These are phyloP conservation scores for Asclepias syriaca DNA, from an alignment of 257 asterid species.

Conservation along the genomic window DNA sequence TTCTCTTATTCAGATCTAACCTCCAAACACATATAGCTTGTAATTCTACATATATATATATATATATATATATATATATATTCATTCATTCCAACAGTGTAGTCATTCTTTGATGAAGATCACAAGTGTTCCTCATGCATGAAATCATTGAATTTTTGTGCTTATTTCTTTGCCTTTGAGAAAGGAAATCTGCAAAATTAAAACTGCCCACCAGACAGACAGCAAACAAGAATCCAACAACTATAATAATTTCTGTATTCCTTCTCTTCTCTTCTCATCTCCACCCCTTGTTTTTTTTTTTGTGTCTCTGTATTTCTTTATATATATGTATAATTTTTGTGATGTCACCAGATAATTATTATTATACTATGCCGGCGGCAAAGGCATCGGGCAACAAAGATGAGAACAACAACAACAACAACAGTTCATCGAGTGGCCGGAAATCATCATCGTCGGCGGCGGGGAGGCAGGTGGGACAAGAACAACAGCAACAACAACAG, in stretches of 20 bases:
- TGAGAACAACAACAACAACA: conserved; percentile 18
- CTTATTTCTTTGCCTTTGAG: conserved; percentile 36
- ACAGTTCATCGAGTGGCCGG: conserved; percentile 25
- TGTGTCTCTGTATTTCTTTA: not conserved
- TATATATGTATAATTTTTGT: not conserved
- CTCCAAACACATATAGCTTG: conserved; percentile 36
- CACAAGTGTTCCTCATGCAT: conserved; percentile 77
- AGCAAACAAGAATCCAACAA: not conserved
- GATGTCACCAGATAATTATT: conserved; percentile 31
- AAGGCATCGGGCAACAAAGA: conserved; percentile 40
- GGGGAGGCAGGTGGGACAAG: not conserved
- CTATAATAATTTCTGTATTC: conserved; percentile 13
- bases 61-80: no score
- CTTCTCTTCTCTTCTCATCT: not conserved
- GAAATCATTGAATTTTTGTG: conserved; percentile 52
- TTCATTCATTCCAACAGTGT: not conserved
- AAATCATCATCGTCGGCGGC: conserved; percentile 31
- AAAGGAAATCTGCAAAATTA: conserved; percentile 38
- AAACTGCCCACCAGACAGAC: not conserved
- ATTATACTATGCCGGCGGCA: conserved; percentile 6
- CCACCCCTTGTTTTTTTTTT: conserved; percentile 15
- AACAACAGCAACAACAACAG: conserved; percentile 38
- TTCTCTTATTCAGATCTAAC: conserved; percentile 44
- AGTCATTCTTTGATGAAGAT: conserved; percentile 47
- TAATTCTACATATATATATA: not conserved